phyloP scores from a whole-genome alignment of 83 land plant genomes.

The Picea mariana region DNA sequence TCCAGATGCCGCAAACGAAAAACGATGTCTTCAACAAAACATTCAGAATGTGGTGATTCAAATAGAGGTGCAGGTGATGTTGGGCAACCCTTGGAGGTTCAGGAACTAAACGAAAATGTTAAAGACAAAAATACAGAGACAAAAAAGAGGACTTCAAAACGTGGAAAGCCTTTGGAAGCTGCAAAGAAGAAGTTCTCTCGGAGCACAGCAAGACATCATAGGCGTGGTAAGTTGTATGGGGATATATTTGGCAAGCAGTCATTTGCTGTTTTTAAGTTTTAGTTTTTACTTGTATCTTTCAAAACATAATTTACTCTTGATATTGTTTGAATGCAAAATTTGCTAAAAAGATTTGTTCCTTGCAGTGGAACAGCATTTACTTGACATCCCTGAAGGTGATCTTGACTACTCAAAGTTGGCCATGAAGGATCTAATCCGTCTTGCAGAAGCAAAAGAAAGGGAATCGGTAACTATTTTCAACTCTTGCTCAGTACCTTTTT shows the following conservation, averaged over 20 bases:
- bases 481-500: neutral
- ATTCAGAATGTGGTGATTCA: too few relatives aligned
- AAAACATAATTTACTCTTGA: neutral
- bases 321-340: neutral
- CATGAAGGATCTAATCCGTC: constrained; percentile 47
- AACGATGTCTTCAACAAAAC: too few relatives aligned
- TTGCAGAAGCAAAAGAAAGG: constrained; percentile 47
- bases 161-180: constrained; percentile 12
- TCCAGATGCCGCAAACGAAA: neutral
- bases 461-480: constrained; percentile 22
- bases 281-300: neutral
- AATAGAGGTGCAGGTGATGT: neutral
- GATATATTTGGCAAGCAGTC: neutral
- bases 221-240: constrained; percentile 31
- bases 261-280: neutral
- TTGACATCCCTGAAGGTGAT: constrained; percentile 59
- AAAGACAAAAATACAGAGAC: neutral
- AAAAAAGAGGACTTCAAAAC: neutral
- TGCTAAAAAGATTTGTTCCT: neutral
- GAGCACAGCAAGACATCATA: constrained; percentile 36
- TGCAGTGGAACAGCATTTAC: constrained; percentile 45
- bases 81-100: neutral
- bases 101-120: neutral
- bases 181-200: constrained; percentile 47
- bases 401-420: constrained; percentile 34